phyloP scores from a whole-genome alignment of 2,329 filamentous ascomycete genomes.

The Trichoderma endophyticum region DNA sequence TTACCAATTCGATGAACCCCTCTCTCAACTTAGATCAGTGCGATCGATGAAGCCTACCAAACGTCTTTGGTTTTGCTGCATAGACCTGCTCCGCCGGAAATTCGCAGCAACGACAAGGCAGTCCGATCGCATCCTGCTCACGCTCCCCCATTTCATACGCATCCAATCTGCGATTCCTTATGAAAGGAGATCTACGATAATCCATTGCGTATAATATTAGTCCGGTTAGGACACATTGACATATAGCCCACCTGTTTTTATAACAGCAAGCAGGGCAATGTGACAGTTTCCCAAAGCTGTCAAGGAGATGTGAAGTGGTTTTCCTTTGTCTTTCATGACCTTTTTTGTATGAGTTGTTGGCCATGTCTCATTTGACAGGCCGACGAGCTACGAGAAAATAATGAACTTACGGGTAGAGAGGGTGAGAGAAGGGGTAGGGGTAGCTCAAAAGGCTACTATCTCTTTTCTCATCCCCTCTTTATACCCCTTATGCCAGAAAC shows the following conservation, averaged over 20 bases:
- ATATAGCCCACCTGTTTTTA: neutral
- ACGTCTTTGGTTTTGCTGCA: neutral
- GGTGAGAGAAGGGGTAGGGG: neutral
- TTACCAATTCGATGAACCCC: neutral
- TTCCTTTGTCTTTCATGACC: constrained; percentile 18
- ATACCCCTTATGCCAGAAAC: neutral
- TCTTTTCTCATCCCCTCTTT: neutral
- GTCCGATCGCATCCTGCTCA: neutral
- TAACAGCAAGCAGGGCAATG: constrained; percentile 4
- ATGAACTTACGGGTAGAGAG: constrained; percentile 4
- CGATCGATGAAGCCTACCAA: constrained; percentile 1
- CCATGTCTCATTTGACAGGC: neutral
- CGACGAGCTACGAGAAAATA: constrained; percentile 14
- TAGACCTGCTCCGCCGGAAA: neutral
- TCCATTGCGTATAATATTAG: constrained; percentile 1
- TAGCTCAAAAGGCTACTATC: neutral
- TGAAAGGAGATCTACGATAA: neutral
- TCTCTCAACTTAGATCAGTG: neutral
- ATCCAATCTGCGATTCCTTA: neutral
- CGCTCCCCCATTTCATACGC: neutral
- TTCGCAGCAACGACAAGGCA: neutral
- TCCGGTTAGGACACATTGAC: neutral
- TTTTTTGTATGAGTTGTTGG: constrained; percentile 16
- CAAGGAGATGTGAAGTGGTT: constrained; percentile 10
- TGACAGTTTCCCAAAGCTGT: neutral